Conservation (phyloP, 495 filamentous ascomycete species). For the Daldinia childiae region DNA sequence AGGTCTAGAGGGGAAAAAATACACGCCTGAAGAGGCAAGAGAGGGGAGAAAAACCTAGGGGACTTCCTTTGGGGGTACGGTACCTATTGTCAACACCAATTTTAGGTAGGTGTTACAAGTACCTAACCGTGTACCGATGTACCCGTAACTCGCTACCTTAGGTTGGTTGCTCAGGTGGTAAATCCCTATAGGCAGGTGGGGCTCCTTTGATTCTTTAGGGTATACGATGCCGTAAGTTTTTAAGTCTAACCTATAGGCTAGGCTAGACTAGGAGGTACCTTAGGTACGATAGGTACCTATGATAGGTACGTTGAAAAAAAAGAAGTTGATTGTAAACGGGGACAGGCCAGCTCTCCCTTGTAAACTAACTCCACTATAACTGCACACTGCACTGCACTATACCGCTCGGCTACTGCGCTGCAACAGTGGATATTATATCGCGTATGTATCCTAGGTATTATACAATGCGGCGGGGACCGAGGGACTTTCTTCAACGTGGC, state of each 20-base stretch:
- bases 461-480: conserved; percentile 27
- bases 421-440: conserved; percentile 28
- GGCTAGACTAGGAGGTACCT: no score
- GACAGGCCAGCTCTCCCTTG: conserved; percentile 25
- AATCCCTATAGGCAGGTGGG: background rate
- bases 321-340: conserved; percentile 1
- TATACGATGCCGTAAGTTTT: background rate
- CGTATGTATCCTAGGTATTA: background rate
- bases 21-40: conserved; percentile 10
- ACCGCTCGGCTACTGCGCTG: conserved; percentile 23
- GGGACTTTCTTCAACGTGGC: conserved; percentile 35
- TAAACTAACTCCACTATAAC: background rate
- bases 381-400: conserved; percentile 3
- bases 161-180: background rate
- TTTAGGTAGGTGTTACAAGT: background rate
- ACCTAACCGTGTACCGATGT: background rate
- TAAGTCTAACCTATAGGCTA: background rate
- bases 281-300: no score
- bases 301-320: background rate
- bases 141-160: background rate
- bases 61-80: background rate
- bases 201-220: background rate
- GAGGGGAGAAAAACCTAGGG: background rate
- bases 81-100: background rate
- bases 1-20: conserved; percentile 3